A percentile compares a stretch with the other conserved stretches of the same genome.
Evolutionary conservation across 2,329 filamentous ascomycete species (phyloP).

Genomic region (Monosporascus sp.): DNA sequence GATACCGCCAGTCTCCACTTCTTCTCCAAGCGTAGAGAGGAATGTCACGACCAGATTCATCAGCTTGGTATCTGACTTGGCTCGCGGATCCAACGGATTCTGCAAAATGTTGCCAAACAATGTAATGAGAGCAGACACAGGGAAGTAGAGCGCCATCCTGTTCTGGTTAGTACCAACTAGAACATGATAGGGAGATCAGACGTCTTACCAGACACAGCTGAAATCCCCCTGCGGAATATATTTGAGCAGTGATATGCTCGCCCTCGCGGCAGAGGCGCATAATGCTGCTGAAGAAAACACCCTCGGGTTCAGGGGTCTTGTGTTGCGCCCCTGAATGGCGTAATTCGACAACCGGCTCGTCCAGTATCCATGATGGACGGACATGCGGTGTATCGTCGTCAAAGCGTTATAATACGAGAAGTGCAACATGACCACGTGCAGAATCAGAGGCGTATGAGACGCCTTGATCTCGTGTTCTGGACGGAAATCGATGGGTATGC

Average conservation of each 20-base stretch:
- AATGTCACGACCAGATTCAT: slow-evolving; percentile 95
- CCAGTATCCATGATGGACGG: slow-evolving; percentile 96
- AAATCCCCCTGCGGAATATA: slow-evolving; percentile 96
- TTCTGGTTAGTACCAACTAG: slow-evolving; percentile 21
- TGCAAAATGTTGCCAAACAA: slow-evolving; percentile 95
- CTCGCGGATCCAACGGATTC: slow-evolving; percentile 84
- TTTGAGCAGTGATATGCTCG: slow-evolving; percentile 88
- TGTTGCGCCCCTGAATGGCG: slow-evolving; percentile 89
- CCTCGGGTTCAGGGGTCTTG: slow-evolving; percentile 82
- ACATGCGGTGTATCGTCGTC: slow-evolving; percentile 98
- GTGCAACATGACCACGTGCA: slow-evolving; percentile 91
- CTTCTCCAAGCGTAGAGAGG: slow-evolving; percentile 79
- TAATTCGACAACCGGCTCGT: slow-evolving; percentile 91
- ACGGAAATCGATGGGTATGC: slow-evolving; percentile 91
- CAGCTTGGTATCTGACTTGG: slow-evolving; percentile 79
- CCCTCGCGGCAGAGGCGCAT: slow-evolving; percentile 86
- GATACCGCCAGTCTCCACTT: slow-evolving; percentile 84
- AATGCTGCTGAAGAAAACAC: slow-evolving; percentile 91
- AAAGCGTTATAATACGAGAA: slow-evolving; percentile 98
- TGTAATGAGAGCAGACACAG: slow-evolving; percentile 89
- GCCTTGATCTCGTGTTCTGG: slow-evolving; percentile 95
- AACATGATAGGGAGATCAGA: background rate
- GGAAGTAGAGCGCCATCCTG: slow-evolving; percentile 91
- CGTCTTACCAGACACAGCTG: slow-evolving; percentile 81
- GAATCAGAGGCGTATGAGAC: slow-evolving; percentile 83